phyloP scores from a whole-genome alignment of 179 eudicot genomes.

The Heliamphora pulchella region DNA sequence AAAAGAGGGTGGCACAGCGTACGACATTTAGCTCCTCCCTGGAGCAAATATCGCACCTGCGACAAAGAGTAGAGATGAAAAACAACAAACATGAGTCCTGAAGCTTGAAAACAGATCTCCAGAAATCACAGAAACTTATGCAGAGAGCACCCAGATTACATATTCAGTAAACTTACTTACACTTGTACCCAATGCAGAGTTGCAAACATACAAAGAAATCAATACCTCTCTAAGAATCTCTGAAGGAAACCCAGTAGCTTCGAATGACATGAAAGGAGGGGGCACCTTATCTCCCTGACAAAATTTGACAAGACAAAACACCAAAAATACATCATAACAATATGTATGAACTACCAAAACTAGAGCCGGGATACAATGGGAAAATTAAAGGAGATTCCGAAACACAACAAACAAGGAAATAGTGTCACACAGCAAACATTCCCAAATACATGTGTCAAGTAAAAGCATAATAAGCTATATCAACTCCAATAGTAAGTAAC shows the following conservation, averaged over 20 bases:
- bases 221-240: constrained; percentile 89
- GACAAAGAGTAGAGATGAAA: constrained; percentile 64
- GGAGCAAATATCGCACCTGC: constrained; percentile 99
- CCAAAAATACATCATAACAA: constrained; percentile 8
- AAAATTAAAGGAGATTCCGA: background rate
- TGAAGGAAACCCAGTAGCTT: constrained; percentile 70
- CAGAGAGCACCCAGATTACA: constrained; percentile 19
- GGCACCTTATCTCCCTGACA: constrained; percentile 73
- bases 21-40: constrained; percentile 99
- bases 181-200: constrained; percentile 17
- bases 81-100: constrained; percentile 47
- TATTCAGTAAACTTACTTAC: constrained; percentile 28
- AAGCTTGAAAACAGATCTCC: constrained; percentile 35
- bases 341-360: background rate
- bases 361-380: background rate
- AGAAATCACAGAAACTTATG: constrained; percentile 35
- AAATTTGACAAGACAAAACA: constrained; percentile 15
- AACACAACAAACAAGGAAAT: background rate
- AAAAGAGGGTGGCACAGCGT: constrained; percentile 82
- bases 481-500: background rate
- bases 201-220: constrained; percentile 18
- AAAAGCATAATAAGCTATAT: background rate
- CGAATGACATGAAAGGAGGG: constrained; percentile 73
- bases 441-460: background rate
- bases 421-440: background rate